Evolutionary conservation across 2,329 filamentous ascomycete genomes (phyloP).

Genomic region (Nectriaceae sp.): DNA sequence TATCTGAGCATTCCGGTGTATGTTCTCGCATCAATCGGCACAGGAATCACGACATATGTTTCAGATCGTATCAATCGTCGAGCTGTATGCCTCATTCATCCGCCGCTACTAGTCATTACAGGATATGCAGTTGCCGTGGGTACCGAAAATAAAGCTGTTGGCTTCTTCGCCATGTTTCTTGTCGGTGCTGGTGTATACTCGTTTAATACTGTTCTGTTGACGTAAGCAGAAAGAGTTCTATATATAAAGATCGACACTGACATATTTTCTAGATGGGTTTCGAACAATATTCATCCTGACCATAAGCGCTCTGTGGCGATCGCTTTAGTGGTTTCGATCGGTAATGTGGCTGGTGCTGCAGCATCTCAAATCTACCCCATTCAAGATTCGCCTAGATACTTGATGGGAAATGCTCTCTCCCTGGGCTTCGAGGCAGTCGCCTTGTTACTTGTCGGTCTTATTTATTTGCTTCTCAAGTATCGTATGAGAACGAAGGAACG

Average conservation of each 20-base stretch:
- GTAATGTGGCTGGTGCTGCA: slow-evolving; percentile 49
- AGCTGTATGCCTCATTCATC: slow-evolving; percentile 18
- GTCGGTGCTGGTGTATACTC: slow-evolving; percentile 16
- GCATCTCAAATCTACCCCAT: slow-evolving; percentile 46
- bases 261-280: slow-evolving; percentile 43
- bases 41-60: slow-evolving; percentile 10
- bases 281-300: slow-evolving; percentile 49
- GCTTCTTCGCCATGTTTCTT: slow-evolving; percentile 28
- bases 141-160: slow-evolving; percentile 23
- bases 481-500: slow-evolving; percentile 30
- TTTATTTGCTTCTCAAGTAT: slow-evolving; percentile 30
- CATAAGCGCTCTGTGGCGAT: slow-evolving; percentile 50
- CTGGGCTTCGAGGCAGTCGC: slow-evolving; percentile 29
- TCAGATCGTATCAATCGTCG: slow-evolving; percentile 28
- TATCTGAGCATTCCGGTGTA: slow-evolving; percentile 39
- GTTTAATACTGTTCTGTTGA: slow-evolving; percentile 17
- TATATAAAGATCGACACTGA: too few species aligned
- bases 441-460: slow-evolving; percentile 21
- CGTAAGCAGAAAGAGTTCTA: slow-evolving; percentile 17
- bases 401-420: slow-evolving; percentile 32
- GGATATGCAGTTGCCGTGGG: slow-evolving; percentile 32
- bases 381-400: slow-evolving; percentile 25
- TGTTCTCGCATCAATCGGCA: slow-evolving; percentile 24
- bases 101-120: slow-evolving; percentile 24
- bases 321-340: slow-evolving; percentile 48